Evolutionary conservation across 2,329 filamentous ascomycete species (phyloP), one percentile per base, ranked within the genome.

Genomic region (Ophiostoma novo-ulmi): DNA sequence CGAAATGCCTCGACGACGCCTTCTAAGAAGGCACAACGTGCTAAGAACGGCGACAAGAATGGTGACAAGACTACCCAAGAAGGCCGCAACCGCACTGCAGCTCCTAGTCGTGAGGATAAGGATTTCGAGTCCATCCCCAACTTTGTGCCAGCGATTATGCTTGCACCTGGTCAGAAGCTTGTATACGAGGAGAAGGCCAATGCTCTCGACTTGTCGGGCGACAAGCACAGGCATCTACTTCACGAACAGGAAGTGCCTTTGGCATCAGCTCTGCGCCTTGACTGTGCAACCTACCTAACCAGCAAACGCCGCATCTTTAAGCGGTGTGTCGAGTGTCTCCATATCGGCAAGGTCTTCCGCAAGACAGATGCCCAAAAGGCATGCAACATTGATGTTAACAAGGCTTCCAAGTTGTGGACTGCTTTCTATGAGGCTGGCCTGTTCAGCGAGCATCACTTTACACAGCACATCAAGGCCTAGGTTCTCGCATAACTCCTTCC

Each of bases 331-430:
- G 87, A 90, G 68, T 87, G 86, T 72, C 86, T 89, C 1, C 81
- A 82, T 70, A 88, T 87, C 48, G 86, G 86, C 77, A 95, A 96
- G 80, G 91, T 94, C 76, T 97, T 97, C 79, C 89, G 92, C 78
- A 97, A 97, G 85, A 98, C 94, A 1, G 92, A 97, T 78, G 93
- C 93, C 5, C 94, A 98, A 79, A 92, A 97, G 79, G 93, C 92
- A n/a, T 97, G 93, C 85, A 96, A 96, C 83, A 97, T 97, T 74
- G 94, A 98, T 76, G 94, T 98, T 78, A 97, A 97, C 84, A 98
- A 97, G 83, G 93, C 94, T 3, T 96, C 92, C 74, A 94, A 94
- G 79, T 84, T 98, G 66, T 97, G 93, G 91, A 89, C 89, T 52
- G 93, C 93, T 6, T 98, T 92, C 77, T 91, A 97, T 68, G 90